Evolutionary conservation across 78 protist species (phyloP).

Genomic region (Protostelium mycophagum): DNA sequence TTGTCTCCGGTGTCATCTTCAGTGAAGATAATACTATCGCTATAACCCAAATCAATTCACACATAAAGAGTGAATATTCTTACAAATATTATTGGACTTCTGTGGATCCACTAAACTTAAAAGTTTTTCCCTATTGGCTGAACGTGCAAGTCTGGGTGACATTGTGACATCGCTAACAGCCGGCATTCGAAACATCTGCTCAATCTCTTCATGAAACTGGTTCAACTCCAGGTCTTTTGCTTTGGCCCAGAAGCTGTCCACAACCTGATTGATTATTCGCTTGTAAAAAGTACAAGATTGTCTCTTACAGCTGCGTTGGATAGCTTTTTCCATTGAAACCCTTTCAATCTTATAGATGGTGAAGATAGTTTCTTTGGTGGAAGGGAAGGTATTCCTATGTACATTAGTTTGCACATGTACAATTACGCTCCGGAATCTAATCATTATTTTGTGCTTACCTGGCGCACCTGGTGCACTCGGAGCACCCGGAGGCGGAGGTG

Average conservation of each 20-base stretch:
- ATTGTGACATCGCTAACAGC: background rate
- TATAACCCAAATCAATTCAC: too few species aligned
- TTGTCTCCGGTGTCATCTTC: background rate
- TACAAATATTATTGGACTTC: background rate
- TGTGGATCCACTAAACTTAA: background rate
- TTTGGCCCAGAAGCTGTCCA: background rate
- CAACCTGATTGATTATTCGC: background rate
- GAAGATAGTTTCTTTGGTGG: background rate
- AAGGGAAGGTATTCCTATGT: too few species aligned
- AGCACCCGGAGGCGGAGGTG: background rate
- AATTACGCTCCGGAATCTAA: too few species aligned
- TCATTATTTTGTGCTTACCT: background rate
- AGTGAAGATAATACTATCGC: background rate
- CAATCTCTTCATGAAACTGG: background rate
- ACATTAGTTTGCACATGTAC: too few species aligned
- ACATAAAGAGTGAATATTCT: too few species aligned
- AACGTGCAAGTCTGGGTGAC: background rate
- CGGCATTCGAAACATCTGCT: background rate
- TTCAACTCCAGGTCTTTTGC: background rate
- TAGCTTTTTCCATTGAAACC: background rate
- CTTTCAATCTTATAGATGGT: background rate
- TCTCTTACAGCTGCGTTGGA: background rate
- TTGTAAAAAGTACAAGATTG: background rate
- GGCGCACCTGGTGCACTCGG: background rate
- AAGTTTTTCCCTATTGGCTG: background rate